Base-by-base conservation (phyloP, 2,329 filamentous ascomycete genomes). In the Mycosphaerella sp. region DNA sequence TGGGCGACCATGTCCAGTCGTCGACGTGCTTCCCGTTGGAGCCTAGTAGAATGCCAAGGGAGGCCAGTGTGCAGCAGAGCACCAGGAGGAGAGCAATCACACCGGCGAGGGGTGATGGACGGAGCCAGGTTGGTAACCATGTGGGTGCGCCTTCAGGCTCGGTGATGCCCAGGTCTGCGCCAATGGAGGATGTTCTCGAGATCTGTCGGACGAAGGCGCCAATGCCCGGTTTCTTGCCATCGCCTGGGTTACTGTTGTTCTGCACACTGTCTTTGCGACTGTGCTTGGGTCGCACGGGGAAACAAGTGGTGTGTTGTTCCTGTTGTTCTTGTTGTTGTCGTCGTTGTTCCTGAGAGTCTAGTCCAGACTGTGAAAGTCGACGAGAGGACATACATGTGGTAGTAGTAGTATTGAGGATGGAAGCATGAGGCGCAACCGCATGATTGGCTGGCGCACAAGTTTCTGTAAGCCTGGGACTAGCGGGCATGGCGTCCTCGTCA, bases 1-100 rank as follows among this genome's bases (percentile, higher is more conserved):
- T 55, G 6, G 55, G 55, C n/a, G 48, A 50, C 21, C 51, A 49
- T 17, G 27, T 9, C 55, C 55, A 57, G 36, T 30, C 36, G 8
- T 39, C 32, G 4, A 47, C 41, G 17, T 54, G 44, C 25, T 49
- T 41, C 2, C 44, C 41, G 32, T 55, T 27, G 6, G 56, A 59
- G 9, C 44, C 44, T 16, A 56, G 28, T 2, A 59, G 46, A 12
- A 59, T 53, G 3, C 48, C 54, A 7, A 56, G 27, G 16, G 56
- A 53, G 28, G 44, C 40, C 25, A 59, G 51, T 9, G 56, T 27
- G 36, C 49, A 54, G 30, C 51, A 50, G 7, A 50, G 30, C 4
- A 47, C 45, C 12, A 54, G 14, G 28, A 44, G 17, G 4, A 57
- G 43, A 13, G 55, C 49, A 4, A 27, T 17, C 1, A 57, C 35